Evolutionary conservation across 371 early-diverging fungal genomes (phyloP), one percentile per base, ranked within the genome.

Genomic region (Mortierella sp.): DNA sequence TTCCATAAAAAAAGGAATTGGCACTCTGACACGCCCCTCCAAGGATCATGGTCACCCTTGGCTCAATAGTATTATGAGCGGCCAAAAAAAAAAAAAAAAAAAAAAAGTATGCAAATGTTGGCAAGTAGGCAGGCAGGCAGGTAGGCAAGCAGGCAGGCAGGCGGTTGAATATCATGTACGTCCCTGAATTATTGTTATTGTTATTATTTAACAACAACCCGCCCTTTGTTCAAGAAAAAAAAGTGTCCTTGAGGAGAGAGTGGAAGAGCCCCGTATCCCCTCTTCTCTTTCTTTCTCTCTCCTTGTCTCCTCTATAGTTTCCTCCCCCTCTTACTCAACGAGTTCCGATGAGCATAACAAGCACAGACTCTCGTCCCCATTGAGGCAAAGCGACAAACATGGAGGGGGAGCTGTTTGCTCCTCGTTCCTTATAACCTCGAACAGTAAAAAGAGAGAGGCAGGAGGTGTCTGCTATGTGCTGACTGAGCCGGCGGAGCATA

Each of bases 231-330:
- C n/a, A n/a, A n/a, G n/a, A n/a, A n/a, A n/a, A n/a, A n/a, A n/a
- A n/a, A n/a, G 34, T 58, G 31, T 58, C 61, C 61, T 34, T 58
- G 61, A 58, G 37, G 61, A 58, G 61, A 58, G 8, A 58, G 61
- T 34, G 31, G 31, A 26, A 26, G 26, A 11, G 14, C n/a, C n/a
- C n/a, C n/a, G 22, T 19, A 6, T n/a, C n/a, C 16, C 19, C 22
- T n/a, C n/a, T 48, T 16, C 9, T 48, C n/a, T 34, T 31, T 4
- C 61, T 11, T 39, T 39, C 39, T 61, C 16, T 39, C 34, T 34
- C 37, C n/a, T n/a, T n/a, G n/a, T 19, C 66, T 24, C 44, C 66
- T 66, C 66, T n/a, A 41, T 14, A 44, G 44, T n/a, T n/a, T n/a
- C 19, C 66, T 45, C 29, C 24, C 45, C 37, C 45, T 41, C 66